Conservation (phyloP, 768 basidiomycete species). For the Leucosporidium yakuticum region DNA sequence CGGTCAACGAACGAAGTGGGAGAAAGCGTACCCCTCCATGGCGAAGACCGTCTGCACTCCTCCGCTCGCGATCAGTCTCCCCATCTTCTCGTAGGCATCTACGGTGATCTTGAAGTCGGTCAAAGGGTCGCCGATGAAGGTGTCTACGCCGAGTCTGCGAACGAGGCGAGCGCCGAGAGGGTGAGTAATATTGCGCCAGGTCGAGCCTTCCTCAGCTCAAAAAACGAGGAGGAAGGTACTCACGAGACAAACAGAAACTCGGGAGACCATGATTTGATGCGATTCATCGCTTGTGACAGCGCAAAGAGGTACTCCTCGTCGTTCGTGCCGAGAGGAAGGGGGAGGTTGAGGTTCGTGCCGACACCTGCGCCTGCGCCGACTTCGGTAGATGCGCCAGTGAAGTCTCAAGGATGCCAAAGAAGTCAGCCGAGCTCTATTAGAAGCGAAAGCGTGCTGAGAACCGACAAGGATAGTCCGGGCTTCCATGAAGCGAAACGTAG, state of each 20-base stretch:
- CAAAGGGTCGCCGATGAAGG: conserved; percentile 42
- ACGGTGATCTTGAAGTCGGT: conserved; percentile 41
- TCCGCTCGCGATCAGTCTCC: conserved; percentile 33
- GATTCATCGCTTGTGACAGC: conserved; percentile 32
- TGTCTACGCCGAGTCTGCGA: conserved; percentile 44
- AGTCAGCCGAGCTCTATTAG: not conserved
- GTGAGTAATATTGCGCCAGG: too few species aligned
- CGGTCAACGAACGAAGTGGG: not conserved
- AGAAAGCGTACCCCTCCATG: conserved; percentile 43
- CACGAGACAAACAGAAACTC: conserved; percentile 42
- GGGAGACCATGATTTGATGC: conserved; percentile 36
- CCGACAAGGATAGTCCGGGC: conserved; percentile 44
- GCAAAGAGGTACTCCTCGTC: conserved; percentile 40
- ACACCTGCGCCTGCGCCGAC: conserved; percentile 38
- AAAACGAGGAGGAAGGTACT: not conserved
- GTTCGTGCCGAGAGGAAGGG: conserved; percentile 39
- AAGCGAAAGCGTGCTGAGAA: not conserved
- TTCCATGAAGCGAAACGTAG: conserved; percentile 43
- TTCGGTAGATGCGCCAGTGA: conserved; percentile 41
- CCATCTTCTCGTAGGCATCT: conserved; percentile 40
- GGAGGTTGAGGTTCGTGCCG: conserved; percentile 41
- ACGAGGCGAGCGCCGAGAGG: not conserved
- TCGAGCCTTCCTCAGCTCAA: not conserved
- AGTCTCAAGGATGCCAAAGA: conserved; percentile 34
- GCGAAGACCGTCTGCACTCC: conserved; percentile 41